phyloP scores from a whole-genome alignment of 2,329 filamentous ascomycete genomes.

The Calonectria henricotiae region DNA sequence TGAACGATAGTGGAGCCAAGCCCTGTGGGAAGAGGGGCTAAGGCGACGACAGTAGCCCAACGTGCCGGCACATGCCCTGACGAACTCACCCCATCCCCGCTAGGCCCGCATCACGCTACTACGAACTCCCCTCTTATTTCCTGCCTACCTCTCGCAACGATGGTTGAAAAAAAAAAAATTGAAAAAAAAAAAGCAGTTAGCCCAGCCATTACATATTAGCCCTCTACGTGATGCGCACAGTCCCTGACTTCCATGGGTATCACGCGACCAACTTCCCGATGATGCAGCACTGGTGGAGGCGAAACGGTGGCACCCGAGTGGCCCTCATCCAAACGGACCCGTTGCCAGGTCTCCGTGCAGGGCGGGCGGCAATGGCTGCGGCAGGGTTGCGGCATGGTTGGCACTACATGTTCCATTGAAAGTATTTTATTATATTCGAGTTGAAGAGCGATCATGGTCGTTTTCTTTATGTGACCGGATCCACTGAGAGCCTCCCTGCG shows the following conservation, averaged over 20 bases:
- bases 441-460: not conserved
- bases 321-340: slow-evolving; percentile 8
- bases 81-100: not conserved
- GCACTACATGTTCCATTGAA: slow-evolving; percentile 19
- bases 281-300: slow-evolving; percentile 3
- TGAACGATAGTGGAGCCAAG: slow-evolving; percentile 3
- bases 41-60: not conserved
- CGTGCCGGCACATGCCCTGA: not conserved
- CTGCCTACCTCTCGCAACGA: not conserved
- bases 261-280: slow-evolving; percentile 21
- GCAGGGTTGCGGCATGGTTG: slow-evolving; percentile 20
- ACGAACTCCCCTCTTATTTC: not conserved
- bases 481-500: not conserved
- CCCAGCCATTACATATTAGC: not conserved
- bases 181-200: not conserved
- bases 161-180: not conserved
- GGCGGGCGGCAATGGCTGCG: not conserved
- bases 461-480: not conserved
- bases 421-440: not conserved
- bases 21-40: too few species aligned
- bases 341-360: slow-evolving; percentile 1
- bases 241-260: slow-evolving; percentile 12
- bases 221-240: not conserved
- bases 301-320: not conserved
- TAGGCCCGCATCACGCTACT: not conserved